phyloP scores from a whole-genome alignment of 352 stramenopile genomes.

The Phytophthora pini region DNA sequence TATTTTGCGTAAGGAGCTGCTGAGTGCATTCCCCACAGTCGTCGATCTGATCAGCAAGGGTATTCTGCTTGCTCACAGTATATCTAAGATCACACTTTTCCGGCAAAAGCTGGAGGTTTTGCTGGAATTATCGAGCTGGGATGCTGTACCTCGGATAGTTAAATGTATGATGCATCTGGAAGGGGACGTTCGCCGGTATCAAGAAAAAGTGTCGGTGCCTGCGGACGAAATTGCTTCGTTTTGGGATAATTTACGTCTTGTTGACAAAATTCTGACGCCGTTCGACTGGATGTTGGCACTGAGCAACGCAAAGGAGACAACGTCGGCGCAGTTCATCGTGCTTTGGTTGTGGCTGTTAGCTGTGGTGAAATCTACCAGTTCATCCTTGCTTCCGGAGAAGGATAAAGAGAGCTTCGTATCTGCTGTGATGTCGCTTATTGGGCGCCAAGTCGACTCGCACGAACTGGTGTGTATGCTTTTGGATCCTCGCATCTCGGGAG shows the following conservation, averaged over 20 bases:
- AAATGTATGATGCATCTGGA: conserved; percentile 40
- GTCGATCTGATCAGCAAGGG: conserved; percentile 23
- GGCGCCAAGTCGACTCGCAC: conserved; percentile 35
- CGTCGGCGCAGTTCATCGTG: conserved; percentile 50
- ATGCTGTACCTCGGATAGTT: conserved; percentile 24
- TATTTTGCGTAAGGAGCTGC: conserved; percentile 33
- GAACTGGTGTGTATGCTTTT: conserved; percentile 56
- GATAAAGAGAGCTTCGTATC: conserved; percentile 14
- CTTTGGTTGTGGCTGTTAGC: conserved; percentile 58
- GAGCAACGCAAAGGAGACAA: conserved; percentile 41
- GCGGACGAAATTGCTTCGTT: conserved; percentile 29
- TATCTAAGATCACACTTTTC: conserved; percentile 27
- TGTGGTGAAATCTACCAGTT: conserved; percentile 17
- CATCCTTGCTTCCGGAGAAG: conserved; percentile 16
- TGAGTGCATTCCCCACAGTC: conserved; percentile 22
- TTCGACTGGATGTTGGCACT: conserved; percentile 55
- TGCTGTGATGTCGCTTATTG: conserved; percentile 17
- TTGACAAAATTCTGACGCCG: conserved; percentile 48
- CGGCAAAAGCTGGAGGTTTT: conserved; percentile 6
- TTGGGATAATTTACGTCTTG: conserved; percentile 39
- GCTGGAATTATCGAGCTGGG: conserved; percentile 24
- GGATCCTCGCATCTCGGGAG: conserved; percentile 51
- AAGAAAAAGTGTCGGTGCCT: conserved; percentile 15
- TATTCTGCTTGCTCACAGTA: conserved; percentile 23
- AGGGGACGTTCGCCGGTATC: conserved; percentile 28